Conservation (phyloP, 306 rosid genomes). For the Quercus bicolor region DNA sequence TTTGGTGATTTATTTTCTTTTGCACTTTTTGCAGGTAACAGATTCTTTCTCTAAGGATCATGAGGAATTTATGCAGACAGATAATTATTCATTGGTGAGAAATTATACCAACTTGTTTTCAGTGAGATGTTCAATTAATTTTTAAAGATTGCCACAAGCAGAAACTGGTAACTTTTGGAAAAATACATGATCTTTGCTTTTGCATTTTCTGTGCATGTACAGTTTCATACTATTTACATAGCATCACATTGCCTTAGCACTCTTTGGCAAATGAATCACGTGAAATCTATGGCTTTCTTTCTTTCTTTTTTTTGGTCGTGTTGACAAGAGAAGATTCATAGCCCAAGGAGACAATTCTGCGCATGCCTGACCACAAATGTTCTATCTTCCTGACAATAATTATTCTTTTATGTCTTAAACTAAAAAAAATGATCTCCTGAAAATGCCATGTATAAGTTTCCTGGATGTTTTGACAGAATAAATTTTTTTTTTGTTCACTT, state of each 20-base stretch:
- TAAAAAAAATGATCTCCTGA: not conserved
- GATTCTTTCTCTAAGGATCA: constrained; percentile 45
- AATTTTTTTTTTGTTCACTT: not conserved
- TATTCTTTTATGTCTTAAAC: not conserved
- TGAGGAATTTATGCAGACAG: constrained; percentile 36
- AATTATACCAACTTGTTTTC: constrained; percentile 11
- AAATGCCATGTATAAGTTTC: not conserved
- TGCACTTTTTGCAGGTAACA: constrained; percentile 32
- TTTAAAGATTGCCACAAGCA: constrained; percentile 3
- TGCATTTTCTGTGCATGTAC: not conserved
- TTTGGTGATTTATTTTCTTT: constrained; percentile 16
- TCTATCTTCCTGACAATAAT: constrained; percentile 6
- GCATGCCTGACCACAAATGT: constrained; percentile 12
- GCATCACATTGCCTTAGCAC: not conserved
- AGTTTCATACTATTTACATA: constrained; percentile 1
- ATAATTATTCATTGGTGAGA: constrained; percentile 54
- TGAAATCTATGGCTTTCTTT: not conserved
- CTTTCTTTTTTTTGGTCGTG: not conserved
- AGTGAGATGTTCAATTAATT: not conserved
- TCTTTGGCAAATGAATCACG: not conserved
- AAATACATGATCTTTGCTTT: not conserved
- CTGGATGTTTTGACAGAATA: too few relatives aligned
- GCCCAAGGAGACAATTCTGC: constrained; percentile 1
- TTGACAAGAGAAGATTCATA: constrained; percentile 7
- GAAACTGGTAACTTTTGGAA: not conserved